Base-by-base conservation (phyloP, 2,329 filamentous ascomycete species). In the Diaporthe caulivora region DNA sequence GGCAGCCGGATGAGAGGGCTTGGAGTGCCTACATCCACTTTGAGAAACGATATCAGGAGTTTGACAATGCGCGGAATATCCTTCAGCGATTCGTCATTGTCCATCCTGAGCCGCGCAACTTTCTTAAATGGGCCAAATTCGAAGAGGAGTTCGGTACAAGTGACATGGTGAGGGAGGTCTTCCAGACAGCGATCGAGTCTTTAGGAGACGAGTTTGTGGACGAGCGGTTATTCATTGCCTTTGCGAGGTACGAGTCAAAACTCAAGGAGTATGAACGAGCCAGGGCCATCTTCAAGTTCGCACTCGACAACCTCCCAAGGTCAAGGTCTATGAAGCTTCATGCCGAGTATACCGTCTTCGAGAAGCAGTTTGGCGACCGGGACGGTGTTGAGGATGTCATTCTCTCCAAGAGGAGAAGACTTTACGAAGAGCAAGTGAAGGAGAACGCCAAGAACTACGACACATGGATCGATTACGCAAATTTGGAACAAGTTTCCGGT, bases 41-140 rank as follows among this genome's bases (percentile, higher is more conserved):
- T 74, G 97, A 99, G 86, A 98, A 97, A 87, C 88, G 97, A 73
- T 98, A 98, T 81, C 92, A 92, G 78, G 97, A 99, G 82, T 97
- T 93, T 79, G 95, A 98, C 74, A 88, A 95, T 73, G 96, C 95
- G n/a, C 89, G 97, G 51, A 92, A 93, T 57, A 96, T 99, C 77
- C 98, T 97, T 81, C 91, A 94, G 80, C 89, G 94, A 37, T 98
- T 98, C 80, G 98, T 95, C 1, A 89, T 95, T 74, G 94, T 98
- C 11, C 97, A 98, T 78, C 95, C 97, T 0, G 96, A 98, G 80
- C 94, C 97, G 29, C 91, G 94, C 79, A 98, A 98, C 80, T 99
- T 96, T 95, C 97, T 99, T 84, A 98, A 98, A 82, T 99, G 97
- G 97, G 93, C 96, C 74, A 94, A 94, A 75, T 99, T 98, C 78